Evolutionary conservation across 2,329 filamentous ascomycete species (phyloP).

Genomic region (Apiospora pterosperma): DNA sequence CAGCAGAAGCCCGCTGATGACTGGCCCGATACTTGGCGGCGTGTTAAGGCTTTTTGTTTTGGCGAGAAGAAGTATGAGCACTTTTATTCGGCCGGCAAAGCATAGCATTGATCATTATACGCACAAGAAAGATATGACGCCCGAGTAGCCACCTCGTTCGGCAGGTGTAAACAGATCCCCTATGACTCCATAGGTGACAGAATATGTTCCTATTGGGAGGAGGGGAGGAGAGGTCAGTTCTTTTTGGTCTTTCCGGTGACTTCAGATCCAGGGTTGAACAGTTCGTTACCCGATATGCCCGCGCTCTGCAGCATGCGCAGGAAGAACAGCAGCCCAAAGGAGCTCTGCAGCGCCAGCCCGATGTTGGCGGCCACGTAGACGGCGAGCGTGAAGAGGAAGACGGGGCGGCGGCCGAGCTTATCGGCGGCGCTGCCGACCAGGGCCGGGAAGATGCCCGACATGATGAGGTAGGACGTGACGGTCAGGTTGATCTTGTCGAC

Average conservation of each 20-base stretch:
- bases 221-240: background rate
- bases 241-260: background rate
- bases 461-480: conserved; percentile 15
- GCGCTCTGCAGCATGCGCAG: conserved; percentile 14
- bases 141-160: conserved; percentile 13
- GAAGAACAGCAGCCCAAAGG: conserved; percentile 11
- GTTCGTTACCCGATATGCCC: conserved; percentile 12
- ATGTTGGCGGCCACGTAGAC: conserved; percentile 15
- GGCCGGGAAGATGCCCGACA: conserved; percentile 7
- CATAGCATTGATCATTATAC: background rate
- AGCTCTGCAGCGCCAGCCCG: conserved; percentile 11
- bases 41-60: conserved; percentile 4
- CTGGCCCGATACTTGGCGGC: conserved; percentile 6
- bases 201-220: background rate
- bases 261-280: background rate
- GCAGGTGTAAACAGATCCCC: conserved; percentile 13
- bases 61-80: background rate
- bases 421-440: conserved; percentile 14
- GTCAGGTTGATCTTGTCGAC: conserved; percentile 15
- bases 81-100: background rate
- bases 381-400: conserved; percentile 8
- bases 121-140: conserved; percentile 6
- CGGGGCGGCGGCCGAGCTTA: conserved; percentile 9
- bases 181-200: conserved; percentile 14
- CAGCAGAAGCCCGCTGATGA: conserved; percentile 9